These are phyloP conservation scores for Penicillium griseofulvum DNA, from an alignment of 2,329 filamentous ascomycete species.

Conservation along the genomic window DNA sequence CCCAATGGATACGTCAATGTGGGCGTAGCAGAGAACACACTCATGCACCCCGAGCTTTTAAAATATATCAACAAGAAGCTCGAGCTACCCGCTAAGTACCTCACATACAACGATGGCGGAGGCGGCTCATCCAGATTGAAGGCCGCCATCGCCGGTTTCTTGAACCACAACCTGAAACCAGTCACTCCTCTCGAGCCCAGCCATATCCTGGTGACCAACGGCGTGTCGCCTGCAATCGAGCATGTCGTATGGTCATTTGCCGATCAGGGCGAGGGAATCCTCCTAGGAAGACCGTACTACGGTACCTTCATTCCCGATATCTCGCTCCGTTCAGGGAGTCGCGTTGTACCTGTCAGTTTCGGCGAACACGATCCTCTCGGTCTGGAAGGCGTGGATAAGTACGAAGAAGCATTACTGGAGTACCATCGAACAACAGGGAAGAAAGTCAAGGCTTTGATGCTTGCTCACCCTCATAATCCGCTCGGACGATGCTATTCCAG, in stretches of 20 bases:
- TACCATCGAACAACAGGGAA: slow-evolving; percentile 39
- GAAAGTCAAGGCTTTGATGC: slow-evolving; percentile 49
- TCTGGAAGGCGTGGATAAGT: slow-evolving; percentile 40
- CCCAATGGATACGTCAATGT: slow-evolving; percentile 50
- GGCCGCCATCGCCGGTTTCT: slow-evolving; percentile 30
- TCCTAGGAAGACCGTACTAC: slow-evolving; percentile 43
- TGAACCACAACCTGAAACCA: slow-evolving; percentile 34
- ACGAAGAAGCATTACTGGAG: slow-evolving; percentile 45
- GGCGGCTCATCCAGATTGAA: slow-evolving; percentile 28
- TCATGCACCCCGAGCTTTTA: slow-evolving; percentile 51
- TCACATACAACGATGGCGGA: slow-evolving; percentile 42
- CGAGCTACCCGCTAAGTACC: slow-evolving; percentile 29
- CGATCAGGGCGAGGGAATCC: slow-evolving; percentile 36
- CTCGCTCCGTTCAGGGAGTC: slow-evolving; percentile 41
- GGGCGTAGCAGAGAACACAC: slow-evolving; percentile 53
- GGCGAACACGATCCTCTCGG: slow-evolving; percentile 46
- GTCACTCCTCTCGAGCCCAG: slow-evolving; percentile 22
- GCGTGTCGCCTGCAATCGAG: slow-evolving; percentile 37
- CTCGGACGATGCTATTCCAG: slow-evolving; percentile 51
- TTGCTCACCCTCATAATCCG: slow-evolving; percentile 55
- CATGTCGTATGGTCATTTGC: slow-evolving; percentile 34
- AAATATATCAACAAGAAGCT: slow-evolving; percentile 44
- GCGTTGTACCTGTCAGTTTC: slow-evolving; percentile 48
- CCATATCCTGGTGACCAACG: slow-evolving; percentile 36
- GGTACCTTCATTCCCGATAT: slow-evolving; percentile 51